phyloP scores from a whole-genome alignment of 2,329 filamentous ascomycete species.

The Fulvia fulva region DNA sequence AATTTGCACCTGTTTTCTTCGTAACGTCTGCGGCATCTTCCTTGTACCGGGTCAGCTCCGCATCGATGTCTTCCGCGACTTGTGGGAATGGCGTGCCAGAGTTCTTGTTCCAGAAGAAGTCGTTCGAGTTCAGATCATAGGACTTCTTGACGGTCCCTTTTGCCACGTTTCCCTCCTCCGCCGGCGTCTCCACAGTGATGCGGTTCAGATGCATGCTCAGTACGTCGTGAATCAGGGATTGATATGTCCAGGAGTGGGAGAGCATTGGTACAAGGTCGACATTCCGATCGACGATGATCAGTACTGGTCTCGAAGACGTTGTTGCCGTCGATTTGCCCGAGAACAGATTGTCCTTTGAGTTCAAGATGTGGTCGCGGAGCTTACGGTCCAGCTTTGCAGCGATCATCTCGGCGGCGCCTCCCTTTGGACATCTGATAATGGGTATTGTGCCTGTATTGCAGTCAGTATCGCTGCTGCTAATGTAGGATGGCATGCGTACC shows the following conservation, averaged over 20 bases:
- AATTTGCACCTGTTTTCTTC: conserved; percentile 88
- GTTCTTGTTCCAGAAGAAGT: conserved; percentile 97
- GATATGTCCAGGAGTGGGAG: conserved; percentile 92
- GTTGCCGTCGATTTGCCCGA: conserved; percentile 60
- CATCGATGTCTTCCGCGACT: conserved; percentile 93
- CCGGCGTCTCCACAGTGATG: conserved; percentile 82
- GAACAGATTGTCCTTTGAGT: conserved; percentile 97
- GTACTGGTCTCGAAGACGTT: conserved; percentile 75
- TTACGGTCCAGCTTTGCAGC: conserved; percentile 92
- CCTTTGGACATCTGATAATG: conserved; percentile 90
- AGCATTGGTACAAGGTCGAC: conserved; percentile 96
- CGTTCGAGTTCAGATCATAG: conserved; percentile 83
- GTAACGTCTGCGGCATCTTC: conserved; percentile 93
- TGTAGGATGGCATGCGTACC: conserved; percentile 51
- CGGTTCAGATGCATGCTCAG: conserved; percentile 81
- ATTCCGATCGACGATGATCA: conserved; percentile 92
- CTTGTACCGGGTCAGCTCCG: conserved; percentile 89
- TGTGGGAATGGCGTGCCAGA: conserved; percentile 87
- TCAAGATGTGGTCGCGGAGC: conserved; percentile 90
- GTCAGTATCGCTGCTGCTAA: conserved; percentile 23
- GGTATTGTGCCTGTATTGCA: conserved; percentile 71
- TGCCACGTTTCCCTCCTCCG: conserved; percentile 70
- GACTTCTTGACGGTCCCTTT: conserved; percentile 79
- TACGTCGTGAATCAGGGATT: conserved; percentile 78
- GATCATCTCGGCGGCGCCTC: conserved; percentile 89